Evolutionary conservation across 2,329 filamentous ascomycete species (phyloP).

Genomic region (Fusarium sp.): DNA sequence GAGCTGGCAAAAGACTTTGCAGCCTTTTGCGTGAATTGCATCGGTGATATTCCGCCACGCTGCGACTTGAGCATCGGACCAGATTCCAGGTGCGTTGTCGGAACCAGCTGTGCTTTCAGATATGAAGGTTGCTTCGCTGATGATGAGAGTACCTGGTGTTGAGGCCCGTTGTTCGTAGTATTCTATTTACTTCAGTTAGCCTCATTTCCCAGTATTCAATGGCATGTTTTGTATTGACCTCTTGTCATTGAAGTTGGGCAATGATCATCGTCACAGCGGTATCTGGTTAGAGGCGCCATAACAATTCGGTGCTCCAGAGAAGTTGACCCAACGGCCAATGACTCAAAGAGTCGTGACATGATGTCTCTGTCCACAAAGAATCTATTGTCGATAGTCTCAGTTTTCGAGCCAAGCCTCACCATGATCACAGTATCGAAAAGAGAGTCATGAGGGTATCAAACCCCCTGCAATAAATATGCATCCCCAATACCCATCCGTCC

Average conservation of each 20-base stretch:
- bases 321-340: neutral
- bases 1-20: neutral
- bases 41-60: neutral
- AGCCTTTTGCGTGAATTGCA: rapidly evolving
- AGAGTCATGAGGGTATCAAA: neutral
- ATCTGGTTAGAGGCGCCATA: neutral
- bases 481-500: neutral
- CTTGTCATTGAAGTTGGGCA: neutral
- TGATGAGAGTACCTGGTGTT: neutral
- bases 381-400: rapidly evolving
- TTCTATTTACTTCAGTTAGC: neutral
- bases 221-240: neutral
- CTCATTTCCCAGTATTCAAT: rapidly evolving
- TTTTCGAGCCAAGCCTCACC: too few relatives aligned
- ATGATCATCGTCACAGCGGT: neutral
- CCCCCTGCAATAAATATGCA: neutral
- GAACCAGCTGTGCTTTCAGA: neutral
- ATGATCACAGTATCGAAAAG: neutral
- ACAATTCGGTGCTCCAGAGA: neutral
- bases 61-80: neutral
- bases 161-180: neutral
- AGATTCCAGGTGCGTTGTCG: neutral
- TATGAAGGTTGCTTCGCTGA: neutral
- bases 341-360: neutral
- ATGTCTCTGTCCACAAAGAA: neutral